Conservation (phyloP, 192 early-diverging fungal species). For the Coemansia sp. region DNA sequence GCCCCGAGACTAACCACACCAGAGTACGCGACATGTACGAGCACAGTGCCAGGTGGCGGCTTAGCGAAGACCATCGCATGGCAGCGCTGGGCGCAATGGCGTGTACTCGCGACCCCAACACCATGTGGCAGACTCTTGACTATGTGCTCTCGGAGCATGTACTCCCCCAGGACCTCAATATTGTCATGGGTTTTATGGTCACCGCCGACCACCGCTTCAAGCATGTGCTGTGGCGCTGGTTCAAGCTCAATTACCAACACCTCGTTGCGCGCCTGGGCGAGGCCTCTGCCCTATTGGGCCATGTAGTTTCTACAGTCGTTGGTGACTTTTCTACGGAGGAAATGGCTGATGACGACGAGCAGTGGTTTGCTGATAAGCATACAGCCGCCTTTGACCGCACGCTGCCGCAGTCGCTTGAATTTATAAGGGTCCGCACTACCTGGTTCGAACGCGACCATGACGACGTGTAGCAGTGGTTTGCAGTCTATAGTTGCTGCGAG, state of each 20-base stretch:
- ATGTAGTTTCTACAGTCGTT: constrained; percentile 63
- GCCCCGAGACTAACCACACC: constrained; percentile 43
- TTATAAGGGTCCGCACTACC: constrained; percentile 56
- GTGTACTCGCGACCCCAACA: constrained; percentile 38
- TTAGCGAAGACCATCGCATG: constrained; percentile 59
- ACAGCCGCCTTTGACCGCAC: constrained; percentile 55
- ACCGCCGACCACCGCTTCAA: constrained; percentile 55
- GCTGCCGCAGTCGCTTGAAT: constrained; percentile 71
- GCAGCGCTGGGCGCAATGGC: constrained; percentile 60
- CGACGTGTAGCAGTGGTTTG: constrained; percentile 34
- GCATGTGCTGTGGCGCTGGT: constrained; percentile 63
- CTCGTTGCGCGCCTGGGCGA: constrained; percentile 59
- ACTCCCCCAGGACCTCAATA: constrained; percentile 49
- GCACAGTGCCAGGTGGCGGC: constrained; percentile 41
- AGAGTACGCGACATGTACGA: constrained; percentile 50
- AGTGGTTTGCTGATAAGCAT: constrained; percentile 59
- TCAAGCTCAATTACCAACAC: constrained; percentile 56
- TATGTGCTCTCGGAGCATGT: constrained; percentile 40
- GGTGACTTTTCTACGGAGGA: constrained; percentile 57
- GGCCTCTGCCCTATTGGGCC: constrained; percentile 59
- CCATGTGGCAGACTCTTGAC: constrained; percentile 38
- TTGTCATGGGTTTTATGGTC: constrained; percentile 60
- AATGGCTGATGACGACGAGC: constrained; percentile 57
- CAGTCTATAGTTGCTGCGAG: not conserved
- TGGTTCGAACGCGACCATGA: constrained; percentile 41